Evolutionary conservation across 225 moss, liverwort and hornwort species (phyloP).

Genomic region (Straminergon stramineum): DNA sequence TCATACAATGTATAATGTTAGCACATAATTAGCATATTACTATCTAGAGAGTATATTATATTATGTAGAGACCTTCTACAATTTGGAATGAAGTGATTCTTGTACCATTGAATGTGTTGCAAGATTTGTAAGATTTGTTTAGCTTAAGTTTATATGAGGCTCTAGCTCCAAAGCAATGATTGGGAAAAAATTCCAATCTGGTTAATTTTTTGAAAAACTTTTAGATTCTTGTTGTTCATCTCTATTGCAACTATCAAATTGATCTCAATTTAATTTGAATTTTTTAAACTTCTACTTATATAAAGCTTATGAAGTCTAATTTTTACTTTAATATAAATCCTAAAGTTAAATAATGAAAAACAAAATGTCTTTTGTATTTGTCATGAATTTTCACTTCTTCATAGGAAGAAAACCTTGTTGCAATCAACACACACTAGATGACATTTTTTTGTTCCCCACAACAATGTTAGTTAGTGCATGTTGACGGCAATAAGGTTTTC

Average conservation of each 20-base stretch:
- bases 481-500: too few species aligned
- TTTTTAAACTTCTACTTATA: background rate
- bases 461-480: too few species aligned
- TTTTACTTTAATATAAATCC: too few species aligned
- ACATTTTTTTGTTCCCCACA: too few species aligned
- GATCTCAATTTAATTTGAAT: background rate
- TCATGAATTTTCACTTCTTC: background rate
- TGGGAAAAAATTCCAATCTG: background rate
- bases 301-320: background rate
- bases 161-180: background rate
- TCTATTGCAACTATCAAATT: background rate
- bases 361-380: background rate
- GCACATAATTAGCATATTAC: background rate
- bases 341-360: background rate
- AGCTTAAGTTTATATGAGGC: background rate
- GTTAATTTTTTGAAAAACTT: background rate
- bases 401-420: too few species aligned
- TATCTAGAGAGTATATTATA: background rate
- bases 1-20: background rate
- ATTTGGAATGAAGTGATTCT: background rate
- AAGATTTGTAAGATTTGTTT: background rate
- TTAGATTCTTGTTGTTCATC: background rate
- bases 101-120: too few species aligned
- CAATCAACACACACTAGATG: too few species aligned
- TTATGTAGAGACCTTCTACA: background rate